Evolutionary conservation across 2,329 filamentous ascomycete genomes (phyloP), one percentile per base, ranked within the genome.

Genomic region (Penicillium sp.): DNA sequence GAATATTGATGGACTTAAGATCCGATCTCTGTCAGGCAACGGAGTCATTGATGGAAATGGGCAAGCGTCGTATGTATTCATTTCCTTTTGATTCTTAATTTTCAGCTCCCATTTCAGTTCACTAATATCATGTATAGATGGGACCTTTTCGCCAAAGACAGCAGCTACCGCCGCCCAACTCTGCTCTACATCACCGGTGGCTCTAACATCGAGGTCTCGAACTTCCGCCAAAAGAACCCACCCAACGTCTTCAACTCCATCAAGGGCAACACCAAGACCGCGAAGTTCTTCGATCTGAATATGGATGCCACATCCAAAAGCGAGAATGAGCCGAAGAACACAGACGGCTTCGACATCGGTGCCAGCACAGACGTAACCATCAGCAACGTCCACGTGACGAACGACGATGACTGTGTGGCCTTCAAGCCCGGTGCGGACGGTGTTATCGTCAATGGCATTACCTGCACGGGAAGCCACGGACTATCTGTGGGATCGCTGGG

Each of bases 1-100:
- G 13, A 67, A 70, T 10, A 73, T 79, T 35, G 70, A 65, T 3
- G 75, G 72, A 0, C 67, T 75, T 23, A 77, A 71, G 25, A 72
- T 81, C n/a, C 69, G 68, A 10, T 79, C 76, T 0, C 29, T 75
- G 2, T 77, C 72, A 0, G 77, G 74, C 6, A 66, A 61, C 1
- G 79, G 79, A 17, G 61, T 78, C 0, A 78, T 82, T 43, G 79
- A 81, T 61, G 79, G 78, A 2, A 81, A 78, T 61, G 79, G 79
- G 1, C 79, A 81, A 64, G 71, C 77, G 48, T 70, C 77, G 51
- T 71, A 65, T 23, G 61, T 36, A 2, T n/a, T 29, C 3, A n/a
- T 36, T 31, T 36, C 12, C n/a, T n/a, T n/a, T n/a, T n/a, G n/a
- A n/a, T n/a, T n/a, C n/a, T n/a, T n/a, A n/a, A n/a, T n/a, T 6